These are phyloP conservation scores for Zygosaccharomyces lentus DNA, from an alignment of 805 yeast species.

Conservation along the genomic window DNA sequence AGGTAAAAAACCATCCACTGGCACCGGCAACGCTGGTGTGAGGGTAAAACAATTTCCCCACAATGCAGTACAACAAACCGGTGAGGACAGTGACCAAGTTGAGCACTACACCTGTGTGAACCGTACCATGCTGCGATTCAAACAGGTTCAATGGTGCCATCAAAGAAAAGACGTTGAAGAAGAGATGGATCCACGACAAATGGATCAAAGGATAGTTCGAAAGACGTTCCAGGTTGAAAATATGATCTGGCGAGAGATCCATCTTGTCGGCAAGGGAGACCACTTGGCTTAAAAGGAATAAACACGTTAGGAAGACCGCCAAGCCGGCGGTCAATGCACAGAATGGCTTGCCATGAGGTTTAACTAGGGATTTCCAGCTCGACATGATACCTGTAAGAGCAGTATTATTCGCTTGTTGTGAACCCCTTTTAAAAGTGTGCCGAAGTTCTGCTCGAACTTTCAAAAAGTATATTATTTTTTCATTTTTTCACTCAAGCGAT, in stretches of 20 bases:
- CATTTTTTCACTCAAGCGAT: background rate
- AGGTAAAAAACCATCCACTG: slow-evolving; percentile 69
- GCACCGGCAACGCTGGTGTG: slow-evolving; percentile 57
- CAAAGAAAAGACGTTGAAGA: slow-evolving; percentile 54
- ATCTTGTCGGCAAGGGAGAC: slow-evolving; percentile 14
- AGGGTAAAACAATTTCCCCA: slow-evolving; percentile 46
- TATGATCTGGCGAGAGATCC: slow-evolving; percentile 13
- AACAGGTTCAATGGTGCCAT: slow-evolving; percentile 58
- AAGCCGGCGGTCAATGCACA: slow-evolving; percentile 66
- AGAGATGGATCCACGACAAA: slow-evolving; percentile 53
- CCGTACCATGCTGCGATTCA: slow-evolving; percentile 75
- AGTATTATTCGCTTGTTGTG: background rate
- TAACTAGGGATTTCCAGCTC: slow-evolving; percentile 11
- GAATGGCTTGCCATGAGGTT: slow-evolving; percentile 32
- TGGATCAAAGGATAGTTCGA: slow-evolving; percentile 75
- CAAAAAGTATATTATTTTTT: background rate
- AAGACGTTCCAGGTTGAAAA: slow-evolving; percentile 17
- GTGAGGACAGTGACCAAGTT: slow-evolving; percentile 67
- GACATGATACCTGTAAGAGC: slow-evolving; percentile 3
- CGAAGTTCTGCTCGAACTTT: background rate
- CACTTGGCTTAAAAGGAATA: slow-evolving; percentile 38
- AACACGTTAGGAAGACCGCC: slow-evolving; percentile 46
- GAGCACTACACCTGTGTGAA: slow-evolving; percentile 75
- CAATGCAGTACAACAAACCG: slow-evolving; percentile 56
- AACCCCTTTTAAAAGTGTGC: background rate